These are phyloP conservation scores for Polysphondylium violaceum DNA, from an alignment of 78 protist species.

Conservation along the genomic window DNA sequence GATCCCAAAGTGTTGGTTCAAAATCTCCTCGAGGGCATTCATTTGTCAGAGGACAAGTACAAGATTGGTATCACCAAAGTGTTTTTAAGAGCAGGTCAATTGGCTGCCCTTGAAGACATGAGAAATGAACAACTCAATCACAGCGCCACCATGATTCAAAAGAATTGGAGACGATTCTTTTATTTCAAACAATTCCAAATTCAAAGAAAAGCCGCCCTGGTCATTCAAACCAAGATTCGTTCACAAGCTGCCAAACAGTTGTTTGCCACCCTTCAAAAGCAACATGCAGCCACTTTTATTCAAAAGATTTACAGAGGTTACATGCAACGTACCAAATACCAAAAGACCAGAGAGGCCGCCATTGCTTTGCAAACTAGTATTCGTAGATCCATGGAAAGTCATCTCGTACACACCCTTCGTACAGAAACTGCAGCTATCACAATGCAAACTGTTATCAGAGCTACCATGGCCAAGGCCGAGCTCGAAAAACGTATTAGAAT, in stretches of 20 bases:
- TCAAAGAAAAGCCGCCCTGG: constrained; percentile 15
- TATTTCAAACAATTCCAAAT: constrained; percentile 1
- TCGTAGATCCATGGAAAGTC: neutral
- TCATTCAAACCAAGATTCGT: constrained; percentile 52
- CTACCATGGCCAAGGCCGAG: neutral
- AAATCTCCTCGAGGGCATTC: constrained; percentile 7
- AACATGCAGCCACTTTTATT: constrained; percentile 19
- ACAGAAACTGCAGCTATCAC: constrained; percentile 15
- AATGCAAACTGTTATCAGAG: constrained; percentile 52
- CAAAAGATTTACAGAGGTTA: constrained; percentile 40
- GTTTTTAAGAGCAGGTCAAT: constrained; percentile 80
- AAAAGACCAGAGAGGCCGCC: neutral
- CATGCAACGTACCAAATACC: neutral
- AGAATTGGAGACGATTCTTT: constrained; percentile 18
- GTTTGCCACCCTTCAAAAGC: neutral
- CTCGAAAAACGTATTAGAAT: neutral
- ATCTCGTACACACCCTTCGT: neutral
- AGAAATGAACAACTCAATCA: constrained; percentile 28
- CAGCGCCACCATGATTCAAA: constrained; percentile 65
- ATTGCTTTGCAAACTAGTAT: constrained; percentile 7
- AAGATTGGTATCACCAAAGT: constrained; percentile 77
- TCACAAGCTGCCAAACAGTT: constrained; percentile 20
- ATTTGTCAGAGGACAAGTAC: constrained; percentile 49
- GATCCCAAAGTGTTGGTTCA: constrained; percentile 48
- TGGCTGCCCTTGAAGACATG: constrained; percentile 75